Percentiles rank a stretch among this genome's conserved stretches.
phyloP scores from a whole-genome alignment of 2,329 filamentous ascomycete species.

The Cadophora sp. region DNA sequence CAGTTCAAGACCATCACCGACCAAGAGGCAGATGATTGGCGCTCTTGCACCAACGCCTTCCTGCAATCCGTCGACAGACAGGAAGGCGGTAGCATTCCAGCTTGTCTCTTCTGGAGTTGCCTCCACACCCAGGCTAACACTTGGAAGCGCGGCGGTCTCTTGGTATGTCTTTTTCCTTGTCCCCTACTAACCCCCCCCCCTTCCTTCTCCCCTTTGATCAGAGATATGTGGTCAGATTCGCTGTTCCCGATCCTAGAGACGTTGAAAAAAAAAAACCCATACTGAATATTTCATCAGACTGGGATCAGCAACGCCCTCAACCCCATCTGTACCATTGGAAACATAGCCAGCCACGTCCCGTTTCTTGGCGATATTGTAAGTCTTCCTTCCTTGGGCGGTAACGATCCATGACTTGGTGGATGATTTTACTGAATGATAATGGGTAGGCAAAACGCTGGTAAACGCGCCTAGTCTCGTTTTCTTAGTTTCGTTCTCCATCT shows the following conservation, averaged over 20 bases:
- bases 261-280: too few relatives aligned
- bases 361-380: constrained; percentile 2
- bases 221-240: too few relatives aligned
- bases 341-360: neutral
- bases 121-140: constrained; percentile 6
- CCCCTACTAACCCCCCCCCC: too few relatives aligned
- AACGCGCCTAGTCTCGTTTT: too few relatives aligned
- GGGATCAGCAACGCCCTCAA: neutral
- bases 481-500: too few relatives aligned
- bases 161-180: too few relatives aligned
- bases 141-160: constrained; percentile 9
- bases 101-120: constrained; percentile 15
- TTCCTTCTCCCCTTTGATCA: too few relatives aligned
- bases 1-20: neutral
- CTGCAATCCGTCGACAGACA: neutral
- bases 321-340: constrained; percentile 2
- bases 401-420: too few relatives aligned
- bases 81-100: neutral
- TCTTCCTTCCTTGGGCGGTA: neutral
- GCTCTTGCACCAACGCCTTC: constrained; percentile 10
- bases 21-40: constrained; percentile 5
- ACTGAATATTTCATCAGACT: too few relatives aligned
- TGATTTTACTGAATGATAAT: too few relatives aligned
- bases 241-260: too few relatives aligned
- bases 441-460: too few relatives aligned